A percentile compares a stretch with the other conserved stretches of the same genome.
phyloP scores from a whole-genome alignment of 331 rosid species.

The Prunus yedoensis region DNA sequence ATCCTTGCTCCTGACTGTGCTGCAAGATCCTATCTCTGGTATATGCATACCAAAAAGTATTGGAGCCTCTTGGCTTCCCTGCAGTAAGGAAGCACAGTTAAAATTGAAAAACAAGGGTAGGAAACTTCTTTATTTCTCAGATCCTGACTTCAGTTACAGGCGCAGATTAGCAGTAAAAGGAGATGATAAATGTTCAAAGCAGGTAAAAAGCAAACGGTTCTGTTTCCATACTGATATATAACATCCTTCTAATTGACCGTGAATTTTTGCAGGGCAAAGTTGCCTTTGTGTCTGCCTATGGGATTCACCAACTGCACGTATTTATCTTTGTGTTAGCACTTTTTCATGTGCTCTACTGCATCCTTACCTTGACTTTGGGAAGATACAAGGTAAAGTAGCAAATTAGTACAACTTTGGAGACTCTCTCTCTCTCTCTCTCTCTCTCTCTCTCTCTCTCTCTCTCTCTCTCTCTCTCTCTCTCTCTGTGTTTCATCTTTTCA shows the following conservation, averaged over 20 bases:
- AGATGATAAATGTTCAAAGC: slow-evolving; percentile 38
- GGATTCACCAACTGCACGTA: slow-evolving; percentile 82
- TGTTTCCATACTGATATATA: too few relatives aligned
- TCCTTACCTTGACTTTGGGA: slow-evolving; percentile 61
- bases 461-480: slow-evolving; percentile 12
- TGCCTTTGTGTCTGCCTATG: slow-evolving; percentile 80
- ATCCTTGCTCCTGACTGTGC: slow-evolving; percentile 63
- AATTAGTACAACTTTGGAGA: neutral
- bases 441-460: slow-evolving; percentile 5
- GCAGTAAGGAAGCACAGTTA: slow-evolving; percentile 4
- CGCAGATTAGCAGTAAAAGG: slow-evolving; percentile 71
- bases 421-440: slow-evolving; percentile 9
- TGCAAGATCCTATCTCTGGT: slow-evolving; percentile 47
- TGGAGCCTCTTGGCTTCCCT: slow-evolving; percentile 77
- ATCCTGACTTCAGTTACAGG: slow-evolving; percentile 31
- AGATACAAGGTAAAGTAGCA: slow-evolving; percentile 54
- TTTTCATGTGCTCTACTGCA: slow-evolving; percentile 71
- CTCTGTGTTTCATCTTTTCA: neutral
- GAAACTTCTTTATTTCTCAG: slow-evolving; percentile 43
- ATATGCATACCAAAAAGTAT: slow-evolving; percentile 47
- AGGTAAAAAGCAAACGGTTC: slow-evolving; percentile 22
- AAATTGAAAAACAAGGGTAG: slow-evolving; percentile 19
- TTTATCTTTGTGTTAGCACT: slow-evolving; percentile 78
- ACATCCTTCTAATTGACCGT: neutral
- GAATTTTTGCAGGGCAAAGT: slow-evolving; percentile 57